Base-by-base conservation (phyloP, 768 basidiomycete species). In the Amanita rubescens region DNA sequence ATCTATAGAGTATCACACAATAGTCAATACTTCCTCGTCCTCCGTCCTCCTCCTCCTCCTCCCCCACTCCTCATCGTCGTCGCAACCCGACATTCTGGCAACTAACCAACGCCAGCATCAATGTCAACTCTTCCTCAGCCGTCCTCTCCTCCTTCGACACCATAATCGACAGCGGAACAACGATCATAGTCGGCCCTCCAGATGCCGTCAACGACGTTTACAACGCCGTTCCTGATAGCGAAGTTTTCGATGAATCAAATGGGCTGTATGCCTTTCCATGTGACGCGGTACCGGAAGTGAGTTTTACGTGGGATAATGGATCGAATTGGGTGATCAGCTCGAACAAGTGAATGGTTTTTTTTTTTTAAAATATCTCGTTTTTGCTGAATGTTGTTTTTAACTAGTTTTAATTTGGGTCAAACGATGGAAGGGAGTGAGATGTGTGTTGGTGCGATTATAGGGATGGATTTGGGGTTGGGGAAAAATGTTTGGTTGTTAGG, bases 81-180 rank as follows among this genome's bases (percentile, higher is more conserved):
- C 27, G n/a, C 17, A 12, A 8, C 5, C 25, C 25, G 6, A 30
- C 55, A 12, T 72, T 64, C 54, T 71, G 71, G 71, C 63, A 70
- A 55, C 57, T 72, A 38, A 51, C 56, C 24, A 53, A 70, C 19
- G 65, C 67, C 30, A 54, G 63, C 9, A 58, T 70, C 10, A 65
- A 62, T 55, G 67, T 67, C 17, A 62, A 59, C 50, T 62, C 57
- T n/a, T 46, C 43, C 4, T 47, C 58, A 9, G 19, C 11, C 9
- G 64, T 59, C 10, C 56, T 61, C 33, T 55, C 47, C 9, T 56
- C 51, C 17, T 49, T 62, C 43, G 48, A 57, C 22, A 66, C 66
- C 8, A 62, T 68, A 48, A 63, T 77, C 11, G 76, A 77, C 57
- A 74, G 68, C 52, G 77, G 76, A 24, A 74, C 71, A 30, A 72